Percentiles rank a stretch among this genome's conserved stretches.
phyloP scores from a whole-genome alignment of 2,329 filamentous ascomycete genomes.

The Phyllosticta ampelicida region DNA sequence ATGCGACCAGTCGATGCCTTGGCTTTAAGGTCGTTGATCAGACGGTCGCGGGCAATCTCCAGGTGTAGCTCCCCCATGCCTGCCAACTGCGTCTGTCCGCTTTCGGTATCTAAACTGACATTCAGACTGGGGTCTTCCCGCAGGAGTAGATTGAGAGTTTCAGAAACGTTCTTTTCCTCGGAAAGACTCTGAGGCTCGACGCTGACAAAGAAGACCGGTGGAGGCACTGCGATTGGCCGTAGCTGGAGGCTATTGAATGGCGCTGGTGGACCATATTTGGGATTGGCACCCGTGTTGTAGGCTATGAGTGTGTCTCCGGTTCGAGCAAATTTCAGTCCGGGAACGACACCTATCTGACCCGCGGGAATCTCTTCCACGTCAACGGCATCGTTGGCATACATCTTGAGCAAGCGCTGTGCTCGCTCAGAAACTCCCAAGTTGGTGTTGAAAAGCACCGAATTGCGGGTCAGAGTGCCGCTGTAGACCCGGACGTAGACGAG shows the following conservation, averaged over 20 bases:
- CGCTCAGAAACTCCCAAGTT: conserved; percentile 69
- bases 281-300: conserved; percentile 48
- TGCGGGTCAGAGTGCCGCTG: conserved; percentile 66
- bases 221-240: conserved; percentile 77
- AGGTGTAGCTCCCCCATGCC: conserved; percentile 96
- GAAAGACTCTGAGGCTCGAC: conserved; percentile 70
- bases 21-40: conserved; percentile 80
- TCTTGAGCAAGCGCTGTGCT: conserved; percentile 71
- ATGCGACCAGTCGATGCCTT: conserved; percentile 80
- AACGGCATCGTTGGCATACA: conserved; percentile 79
- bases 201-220: conserved; percentile 93
- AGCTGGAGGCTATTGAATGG: conserved; percentile 68
- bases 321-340: conserved; percentile 78
- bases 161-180: conserved; percentile 69
- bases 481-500: conserved; percentile 90
- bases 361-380: conserved; percentile 70
- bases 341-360: conserved; percentile 89
- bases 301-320: conserved; percentile 87
- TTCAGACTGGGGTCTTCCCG: conserved; percentile 89
- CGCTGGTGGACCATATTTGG: conserved; percentile 53
- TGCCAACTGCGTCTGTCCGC: conserved; percentile 82
- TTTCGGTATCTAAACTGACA: conserved; percentile 75
- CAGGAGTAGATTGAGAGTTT: conserved; percentile 65
- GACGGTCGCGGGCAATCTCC: conserved; percentile 79
- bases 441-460: conserved; percentile 74